Percentiles rank a stretch among this genome's conserved stretches.
phyloP scores from a whole-genome alignment of 164 flowering plant genomes.

The Dillenia turbinata region DNA sequence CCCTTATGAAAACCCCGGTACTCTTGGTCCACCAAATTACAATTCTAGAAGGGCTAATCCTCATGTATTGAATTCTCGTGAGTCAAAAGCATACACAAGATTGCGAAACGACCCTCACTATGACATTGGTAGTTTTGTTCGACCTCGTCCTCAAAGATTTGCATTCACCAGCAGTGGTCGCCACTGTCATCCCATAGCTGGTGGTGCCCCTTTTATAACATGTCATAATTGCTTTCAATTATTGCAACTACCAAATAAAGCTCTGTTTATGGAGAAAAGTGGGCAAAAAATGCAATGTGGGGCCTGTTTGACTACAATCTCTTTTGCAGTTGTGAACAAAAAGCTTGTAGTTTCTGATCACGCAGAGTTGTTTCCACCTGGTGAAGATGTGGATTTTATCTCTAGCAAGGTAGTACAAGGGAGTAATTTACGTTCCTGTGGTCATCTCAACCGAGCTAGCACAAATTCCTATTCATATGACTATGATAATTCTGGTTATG shows the following conservation, averaged over 20 bases:
- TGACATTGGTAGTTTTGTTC: constrained; percentile 32
- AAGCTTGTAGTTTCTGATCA: constrained; percentile 34
- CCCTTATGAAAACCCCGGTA: constrained; percentile 25
- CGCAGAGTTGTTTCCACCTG: constrained; percentile 5
- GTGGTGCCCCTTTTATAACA: constrained; percentile 77
- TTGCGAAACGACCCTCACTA: constrained; percentile 40
- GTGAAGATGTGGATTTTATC: constrained; percentile 9
- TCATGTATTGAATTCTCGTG: constrained; percentile 19
- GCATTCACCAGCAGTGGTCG: constrained; percentile 6
- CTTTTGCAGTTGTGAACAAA: constrained; percentile 28
- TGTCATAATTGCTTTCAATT: constrained; percentile 71
- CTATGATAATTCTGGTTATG: constrained; percentile 24
- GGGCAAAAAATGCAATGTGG: constrained; percentile 58
- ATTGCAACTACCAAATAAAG: constrained; percentile 55
- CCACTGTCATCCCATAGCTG: constrained; percentile 48
- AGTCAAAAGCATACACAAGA: constrained; percentile 30
- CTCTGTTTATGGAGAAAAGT: constrained; percentile 21
- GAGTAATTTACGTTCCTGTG: constrained; percentile 12
- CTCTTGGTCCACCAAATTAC: constrained; percentile 28
- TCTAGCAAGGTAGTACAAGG: constrained; percentile 18
- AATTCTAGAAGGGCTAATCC: constrained; percentile 23
- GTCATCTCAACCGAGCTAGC: constrained; percentile 13
- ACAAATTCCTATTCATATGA: constrained; percentile 29
- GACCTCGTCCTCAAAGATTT: constrained; percentile 12
- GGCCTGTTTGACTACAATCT: constrained; percentile 53